These are phyloP conservation scores for Trichoderma polysporum DNA, from an alignment of 2,329 filamentous ascomycete species.

Conservation along the genomic window DNA sequence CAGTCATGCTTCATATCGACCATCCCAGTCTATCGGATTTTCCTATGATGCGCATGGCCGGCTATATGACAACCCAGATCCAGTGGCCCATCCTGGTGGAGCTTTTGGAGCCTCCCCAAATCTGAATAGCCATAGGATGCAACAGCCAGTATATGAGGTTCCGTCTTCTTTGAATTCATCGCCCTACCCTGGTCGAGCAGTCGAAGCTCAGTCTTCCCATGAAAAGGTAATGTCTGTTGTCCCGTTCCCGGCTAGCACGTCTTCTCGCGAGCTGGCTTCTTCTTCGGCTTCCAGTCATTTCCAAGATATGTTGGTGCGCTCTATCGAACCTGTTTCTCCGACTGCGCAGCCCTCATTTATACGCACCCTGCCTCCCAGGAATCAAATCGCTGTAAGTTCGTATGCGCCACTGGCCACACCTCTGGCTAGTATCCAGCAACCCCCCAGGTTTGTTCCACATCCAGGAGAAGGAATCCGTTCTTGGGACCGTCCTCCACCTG, in stretches of 20 bases:
- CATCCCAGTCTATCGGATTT: neutral
- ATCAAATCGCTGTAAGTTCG: conserved; percentile 27
- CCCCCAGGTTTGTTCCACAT: conserved; percentile 26
- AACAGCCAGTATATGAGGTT: conserved; percentile 4
- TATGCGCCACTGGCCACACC: conserved; percentile 23
- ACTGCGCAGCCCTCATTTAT: conserved; percentile 37
- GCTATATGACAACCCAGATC: conserved; percentile 1
- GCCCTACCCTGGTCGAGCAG: neutral
- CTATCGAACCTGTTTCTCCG: conserved; percentile 47
- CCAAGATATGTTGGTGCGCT: conserved; percentile 47
- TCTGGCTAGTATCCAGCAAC: conserved; percentile 23
- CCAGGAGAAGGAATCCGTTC: conserved; percentile 22
- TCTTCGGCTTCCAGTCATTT: conserved; percentile 26
- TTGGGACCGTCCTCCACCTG: conserved; percentile 16
- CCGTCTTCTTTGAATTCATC: conserved; percentile 15
- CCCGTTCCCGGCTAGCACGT: conserved; percentile 22
- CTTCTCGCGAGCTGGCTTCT: conserved; percentile 31
- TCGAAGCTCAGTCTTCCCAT: conserved; percentile 19
- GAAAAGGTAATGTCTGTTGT: conserved; percentile 32
- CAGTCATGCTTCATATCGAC: conserved; percentile 13
- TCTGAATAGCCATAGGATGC: conserved; percentile 31
- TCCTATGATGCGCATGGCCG: conserved; percentile 11
- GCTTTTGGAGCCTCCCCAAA: conserved; percentile 26
- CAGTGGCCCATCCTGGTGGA: conserved; percentile 13
- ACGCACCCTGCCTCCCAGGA: conserved; percentile 34